Conservation (phyloP, 1,284 basidiomycete species). For the Heterobasidion occidentale region DNA sequence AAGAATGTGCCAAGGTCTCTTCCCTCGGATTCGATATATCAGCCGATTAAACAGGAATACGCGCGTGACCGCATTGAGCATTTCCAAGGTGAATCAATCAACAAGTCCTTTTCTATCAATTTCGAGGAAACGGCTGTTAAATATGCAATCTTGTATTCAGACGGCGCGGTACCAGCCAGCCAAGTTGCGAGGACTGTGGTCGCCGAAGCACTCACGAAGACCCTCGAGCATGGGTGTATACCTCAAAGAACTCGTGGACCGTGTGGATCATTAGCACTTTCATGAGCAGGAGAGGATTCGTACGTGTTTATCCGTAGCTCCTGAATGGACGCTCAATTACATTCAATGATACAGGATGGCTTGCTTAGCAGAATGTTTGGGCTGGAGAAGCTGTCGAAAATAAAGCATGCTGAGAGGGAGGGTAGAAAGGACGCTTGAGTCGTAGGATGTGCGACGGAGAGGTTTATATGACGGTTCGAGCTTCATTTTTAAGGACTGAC, state of each 20-base stretch:
- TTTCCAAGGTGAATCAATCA: constrained; percentile 10
- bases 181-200: constrained; percentile 19
- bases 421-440: no score
- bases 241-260: constrained; percentile 12
- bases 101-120: background rate
- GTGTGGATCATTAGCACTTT: constrained; percentile 23
- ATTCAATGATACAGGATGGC: background rate
- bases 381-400: background rate
- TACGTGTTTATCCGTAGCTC: background rate
- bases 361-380: background rate
- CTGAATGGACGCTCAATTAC: background rate
- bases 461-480: no score
- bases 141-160: constrained; percentile 2
- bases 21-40: constrained; percentile 19
- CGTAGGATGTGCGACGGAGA: no score
- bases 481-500: no score
- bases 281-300: constrained; percentile 4
- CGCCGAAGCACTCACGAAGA: constrained; percentile 15
- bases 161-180: constrained; percentile 13
- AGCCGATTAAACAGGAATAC: constrained; percentile 18
- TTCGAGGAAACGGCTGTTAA: background rate
- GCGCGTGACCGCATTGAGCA: constrained; percentile 6
- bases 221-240: constrained; percentile 18
- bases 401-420: background rate
- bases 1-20: constrained; percentile 5